Base-by-base conservation (phyloP, 2,329 filamentous ascomycete species). In the Sporothrix pseudoabietina region DNA sequence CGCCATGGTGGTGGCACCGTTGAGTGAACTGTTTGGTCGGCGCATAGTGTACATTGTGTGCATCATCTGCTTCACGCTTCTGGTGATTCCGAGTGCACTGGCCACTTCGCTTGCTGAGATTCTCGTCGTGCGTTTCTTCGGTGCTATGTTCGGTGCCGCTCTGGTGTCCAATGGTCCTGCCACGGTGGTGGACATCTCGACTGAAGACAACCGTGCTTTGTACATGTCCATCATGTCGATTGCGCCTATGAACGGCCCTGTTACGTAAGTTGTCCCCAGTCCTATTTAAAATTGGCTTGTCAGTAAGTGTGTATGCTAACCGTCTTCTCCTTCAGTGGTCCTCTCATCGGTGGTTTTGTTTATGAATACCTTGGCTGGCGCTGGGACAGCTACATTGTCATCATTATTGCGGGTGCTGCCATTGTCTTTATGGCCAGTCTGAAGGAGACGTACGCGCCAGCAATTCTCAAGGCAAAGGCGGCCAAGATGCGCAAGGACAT, bases 161-260 rank as follows among this genome's bases (percentile, higher is more conserved):
- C 92, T 97, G 88, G 90, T 97, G 35, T 89, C 90, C 14, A 97
- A 97, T 79, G 89, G 91, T 0, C 93, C 94, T 0, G 94, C 94
- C 2, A 93, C 91, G 8, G 88, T 97, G 12, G 90, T 92, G 39
- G 94, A 98, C 80, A 91, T 97, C 69, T 90, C 93, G n/a, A 86
- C 87, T 16, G 92, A 95, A 63, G 89, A 97, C 68, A 89, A 92
- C 78, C 89, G 94, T 19, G 93, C 93, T 2, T 82, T 96, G n/a
- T 91, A 91, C 57, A 93, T 97, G 81, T 93, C 90, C 4, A 85
- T 97, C 47, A 97, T 94, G 90, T 89, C 87, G 75, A 89, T 97
- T 71, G 94, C 93, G 0, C 94, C 94, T 0, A 87, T 97, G 80
- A 97, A 97, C 78, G 94, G 92, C 19, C 92, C 86, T 1, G 81